Evolutionary conservation across 495 filamentous ascomycete species (phyloP), one percentile per base, ranked within the genome.

Genomic region (Aspergillus homomorphus): DNA sequence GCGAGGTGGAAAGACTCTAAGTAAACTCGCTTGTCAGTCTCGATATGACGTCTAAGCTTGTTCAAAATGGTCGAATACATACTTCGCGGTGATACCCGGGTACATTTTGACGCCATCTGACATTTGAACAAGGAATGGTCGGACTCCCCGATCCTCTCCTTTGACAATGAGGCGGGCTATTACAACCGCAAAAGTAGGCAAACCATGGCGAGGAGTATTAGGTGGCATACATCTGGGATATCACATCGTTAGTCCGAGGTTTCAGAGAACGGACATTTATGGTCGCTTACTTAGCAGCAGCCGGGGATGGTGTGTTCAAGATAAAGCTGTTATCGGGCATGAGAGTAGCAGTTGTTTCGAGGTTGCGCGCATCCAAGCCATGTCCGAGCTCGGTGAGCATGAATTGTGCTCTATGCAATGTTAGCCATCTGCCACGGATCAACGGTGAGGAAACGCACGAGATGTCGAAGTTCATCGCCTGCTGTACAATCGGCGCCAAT

Each of bases 121-220:
- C 21, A 75, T 38, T 14, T 58, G 50, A 5, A 72, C 70, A 16
- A 75, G 20, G 55, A 75, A 73, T 0, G 70, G 54, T 9, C 67
- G 67, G 15, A 73, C 45, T 22, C 72, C 70, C 9, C 64, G 53
- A 45, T 70, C 63, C 19, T 64, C 62, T 0, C 55, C 63, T 4
- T 62, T 51, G n/a, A 67, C 63, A 6, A 72, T 43, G 24, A 75
- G 62, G 21, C 65, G 65, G 43, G 72, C 72, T 49, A 73, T 65
- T 2, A 75, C 66, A 26, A 73, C 60, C 1, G 60, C 70, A 44
- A 75, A 53, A 1, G 52, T 38, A 1, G 66, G 66, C 15, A 72
- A 19, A 1, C 64, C 69, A 18, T 48, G 50, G n/a, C 28, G 59
- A 0, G 67, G 69, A 4, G 58, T 63, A 2, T 59, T 69, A 10